phyloP scores from a whole-genome alignment of 1,139 yeast genomes.

The Blastobotrys persicus region DNA sequence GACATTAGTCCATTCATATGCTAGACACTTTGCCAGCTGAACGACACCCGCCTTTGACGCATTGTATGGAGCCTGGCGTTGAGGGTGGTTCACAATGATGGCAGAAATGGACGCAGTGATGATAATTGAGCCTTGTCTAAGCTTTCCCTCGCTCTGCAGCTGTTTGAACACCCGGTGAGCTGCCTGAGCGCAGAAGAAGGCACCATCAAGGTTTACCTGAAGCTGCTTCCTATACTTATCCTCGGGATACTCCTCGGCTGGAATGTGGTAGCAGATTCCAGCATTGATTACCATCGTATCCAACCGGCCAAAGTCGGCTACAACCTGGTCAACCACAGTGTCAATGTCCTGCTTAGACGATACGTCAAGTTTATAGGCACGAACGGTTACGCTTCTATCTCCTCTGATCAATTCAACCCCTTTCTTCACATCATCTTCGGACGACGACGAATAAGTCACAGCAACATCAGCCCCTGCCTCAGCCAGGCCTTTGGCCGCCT shows the following conservation, averaged over 20 bases:
- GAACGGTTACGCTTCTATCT: background rate
- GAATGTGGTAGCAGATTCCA: constrained; percentile 45
- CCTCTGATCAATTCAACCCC: background rate
- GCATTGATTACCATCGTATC: constrained; percentile 80
- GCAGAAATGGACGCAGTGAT: constrained; percentile 85
- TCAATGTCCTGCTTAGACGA: constrained; percentile 6
- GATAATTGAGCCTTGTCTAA: constrained; percentile 47
- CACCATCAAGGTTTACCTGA: constrained; percentile 15
- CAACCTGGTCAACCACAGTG: constrained; percentile 14
- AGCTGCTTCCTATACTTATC: constrained; percentile 13
- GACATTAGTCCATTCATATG: constrained; percentile 81
- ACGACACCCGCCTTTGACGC: constrained; percentile 80
- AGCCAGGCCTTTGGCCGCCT: constrained; percentile 42
- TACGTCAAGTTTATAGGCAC: constrained; percentile 4
- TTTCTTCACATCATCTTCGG: background rate
- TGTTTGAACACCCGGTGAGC: constrained; percentile 60
- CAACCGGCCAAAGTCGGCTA: constrained; percentile 56
- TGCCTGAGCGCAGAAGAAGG: constrained; percentile 40
- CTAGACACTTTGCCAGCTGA: constrained; percentile 69
- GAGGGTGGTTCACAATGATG: constrained; percentile 75
- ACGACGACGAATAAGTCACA: constrained; percentile 30
- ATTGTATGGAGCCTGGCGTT: constrained; percentile 77
- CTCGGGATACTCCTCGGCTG: constrained; percentile 15
- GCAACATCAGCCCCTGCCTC: constrained; percentile 30
- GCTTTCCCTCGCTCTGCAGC: constrained; percentile 50